Percentiles rank a stretch among this genome's conserved stretches.
phyloP scores from a whole-genome alignment of 768 basidiomycete genomes.

The Pleurotus ostreatus region DNA sequence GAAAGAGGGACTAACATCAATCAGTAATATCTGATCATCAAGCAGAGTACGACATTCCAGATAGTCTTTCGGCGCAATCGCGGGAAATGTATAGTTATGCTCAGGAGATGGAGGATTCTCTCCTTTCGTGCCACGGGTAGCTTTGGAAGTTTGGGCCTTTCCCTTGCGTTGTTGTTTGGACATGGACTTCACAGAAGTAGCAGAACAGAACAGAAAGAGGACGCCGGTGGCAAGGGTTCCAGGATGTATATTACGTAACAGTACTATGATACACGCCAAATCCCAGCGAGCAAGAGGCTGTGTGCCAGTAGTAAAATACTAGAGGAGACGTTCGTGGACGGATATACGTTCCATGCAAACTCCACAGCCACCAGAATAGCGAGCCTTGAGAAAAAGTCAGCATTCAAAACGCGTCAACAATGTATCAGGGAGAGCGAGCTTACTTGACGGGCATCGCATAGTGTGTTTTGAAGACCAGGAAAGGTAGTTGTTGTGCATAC shows the following conservation, averaged over 20 bases:
- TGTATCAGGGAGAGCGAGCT: slow-evolving; percentile 16
- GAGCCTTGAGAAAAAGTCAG: slow-evolving; percentile 39
- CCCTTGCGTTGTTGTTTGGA: background rate
- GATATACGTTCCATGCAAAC: slow-evolving; percentile 86
- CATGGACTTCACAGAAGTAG: background rate
- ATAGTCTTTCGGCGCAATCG: slow-evolving; percentile 37
- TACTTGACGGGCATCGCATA: slow-evolving; percentile 64
- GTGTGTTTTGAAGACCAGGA: slow-evolving; percentile 71
- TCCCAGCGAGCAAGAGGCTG: slow-evolving; percentile 44
- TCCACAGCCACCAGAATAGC: slow-evolving; percentile 60
- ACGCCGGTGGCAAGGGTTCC: too few relatives aligned
- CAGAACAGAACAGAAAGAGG: too few relatives aligned
- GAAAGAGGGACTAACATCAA: slow-evolving; percentile 40
- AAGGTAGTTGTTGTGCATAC: slow-evolving; percentile 90
- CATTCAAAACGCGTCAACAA: slow-evolving; percentile 7
- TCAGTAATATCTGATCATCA: slow-evolving; percentile 61
- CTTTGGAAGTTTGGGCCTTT: background rate
- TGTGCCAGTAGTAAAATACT: slow-evolving; percentile 49
- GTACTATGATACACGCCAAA: slow-evolving; percentile 24
- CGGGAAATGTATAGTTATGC: slow-evolving; percentile 36
- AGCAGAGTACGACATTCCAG: slow-evolving; percentile 45
- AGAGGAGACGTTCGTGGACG: slow-evolving; percentile 71
- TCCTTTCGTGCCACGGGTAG: too few relatives aligned
- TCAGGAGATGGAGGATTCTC: background rate
- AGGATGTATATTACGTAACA: too few relatives aligned